These are phyloP conservation scores for Halenospora varia DNA, from an alignment of 495 filamentous ascomycete species.

Conservation along the genomic window DNA sequence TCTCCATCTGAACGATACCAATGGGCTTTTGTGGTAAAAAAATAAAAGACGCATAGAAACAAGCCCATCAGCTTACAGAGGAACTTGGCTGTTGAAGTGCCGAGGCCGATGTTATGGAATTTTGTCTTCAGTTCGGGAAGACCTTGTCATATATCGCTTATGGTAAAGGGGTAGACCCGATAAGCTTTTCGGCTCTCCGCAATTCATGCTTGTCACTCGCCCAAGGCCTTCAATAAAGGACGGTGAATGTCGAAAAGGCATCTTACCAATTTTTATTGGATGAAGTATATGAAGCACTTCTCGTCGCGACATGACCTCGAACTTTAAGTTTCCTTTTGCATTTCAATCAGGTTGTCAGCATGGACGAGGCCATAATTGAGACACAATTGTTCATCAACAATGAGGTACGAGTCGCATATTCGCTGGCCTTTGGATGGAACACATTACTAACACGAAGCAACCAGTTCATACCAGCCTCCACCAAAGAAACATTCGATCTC, in stretches of 20 bases:
- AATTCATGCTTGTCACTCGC: background rate
- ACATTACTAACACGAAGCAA: no score
- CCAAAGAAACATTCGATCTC: conserved; percentile 65
- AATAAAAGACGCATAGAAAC: no score
- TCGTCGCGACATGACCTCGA: background rate
- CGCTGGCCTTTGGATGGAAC: no score
- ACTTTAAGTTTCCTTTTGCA: background rate
- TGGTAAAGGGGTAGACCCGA: background rate
- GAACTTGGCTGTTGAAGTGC: no score
- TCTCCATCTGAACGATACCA: no score
- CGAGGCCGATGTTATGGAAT: no score
- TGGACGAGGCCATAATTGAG: conserved; percentile 28
- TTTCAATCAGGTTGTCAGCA: no score
- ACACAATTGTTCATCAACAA: conserved; percentile 46
- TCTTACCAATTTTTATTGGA: background rate
- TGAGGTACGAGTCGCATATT: conserved; percentile 32
- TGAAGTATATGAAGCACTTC: background rate
- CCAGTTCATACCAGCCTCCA: conserved; percentile 44
- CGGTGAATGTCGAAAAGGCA: no score
- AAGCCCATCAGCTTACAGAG: no score
- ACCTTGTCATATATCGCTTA: background rate
- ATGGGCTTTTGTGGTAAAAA: no score
- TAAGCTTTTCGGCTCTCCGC: background rate
- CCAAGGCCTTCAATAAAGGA: no score
- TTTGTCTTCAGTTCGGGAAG: background rate